Percentiles rank a stretch among this genome's conserved stretches.
phyloP scores from a whole-genome alignment of 169 alveolate species.

The Babesia bigemina region DNA sequence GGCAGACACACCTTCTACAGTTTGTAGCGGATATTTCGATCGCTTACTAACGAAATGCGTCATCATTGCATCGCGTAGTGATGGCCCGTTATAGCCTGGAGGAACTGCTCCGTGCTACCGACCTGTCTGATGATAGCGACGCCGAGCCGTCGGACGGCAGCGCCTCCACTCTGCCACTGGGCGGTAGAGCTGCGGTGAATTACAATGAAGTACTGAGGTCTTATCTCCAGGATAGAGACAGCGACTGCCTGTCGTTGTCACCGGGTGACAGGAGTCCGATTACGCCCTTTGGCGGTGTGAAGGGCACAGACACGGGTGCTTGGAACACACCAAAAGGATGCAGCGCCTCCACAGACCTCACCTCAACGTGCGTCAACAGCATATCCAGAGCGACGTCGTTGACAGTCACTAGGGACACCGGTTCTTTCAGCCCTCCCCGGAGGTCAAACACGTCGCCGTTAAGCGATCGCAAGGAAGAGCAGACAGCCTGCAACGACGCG shows the following conservation, averaged over 20 bases:
- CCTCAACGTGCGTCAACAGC: conserved; percentile 1
- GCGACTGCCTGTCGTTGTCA: conserved; percentile 11
- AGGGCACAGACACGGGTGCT: neutral
- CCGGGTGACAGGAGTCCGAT: conserved; percentile 2
- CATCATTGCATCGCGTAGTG: neutral
- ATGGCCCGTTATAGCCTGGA: conserved; percentile 28
- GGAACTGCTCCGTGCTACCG: conserved; percentile 38
- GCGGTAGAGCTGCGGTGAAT: neutral
- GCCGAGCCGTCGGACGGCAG: conserved; percentile 27
- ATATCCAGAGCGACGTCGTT: neutral
- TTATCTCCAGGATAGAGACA: conserved; percentile 13
- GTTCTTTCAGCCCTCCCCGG: neutral
- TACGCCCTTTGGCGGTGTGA: neutral
- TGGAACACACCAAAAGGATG: neutral
- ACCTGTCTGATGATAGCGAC: conserved; percentile 58
- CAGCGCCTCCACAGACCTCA: neutral
- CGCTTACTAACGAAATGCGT: too few relatives aligned
- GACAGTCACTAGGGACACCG: neutral
- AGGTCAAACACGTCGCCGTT: neutral
- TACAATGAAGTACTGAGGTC: conserved; percentile 22
- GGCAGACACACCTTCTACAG: too few relatives aligned
- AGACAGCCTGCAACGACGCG: neutral
- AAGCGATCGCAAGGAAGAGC: neutral
- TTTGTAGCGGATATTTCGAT: too few relatives aligned
- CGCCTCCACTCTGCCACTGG: neutral